Evolutionary conservation across 2,329 filamentous ascomycete species (phyloP), one percentile per base, ranked within the genome.

Genomic region (Falciphora oryzae): DNA sequence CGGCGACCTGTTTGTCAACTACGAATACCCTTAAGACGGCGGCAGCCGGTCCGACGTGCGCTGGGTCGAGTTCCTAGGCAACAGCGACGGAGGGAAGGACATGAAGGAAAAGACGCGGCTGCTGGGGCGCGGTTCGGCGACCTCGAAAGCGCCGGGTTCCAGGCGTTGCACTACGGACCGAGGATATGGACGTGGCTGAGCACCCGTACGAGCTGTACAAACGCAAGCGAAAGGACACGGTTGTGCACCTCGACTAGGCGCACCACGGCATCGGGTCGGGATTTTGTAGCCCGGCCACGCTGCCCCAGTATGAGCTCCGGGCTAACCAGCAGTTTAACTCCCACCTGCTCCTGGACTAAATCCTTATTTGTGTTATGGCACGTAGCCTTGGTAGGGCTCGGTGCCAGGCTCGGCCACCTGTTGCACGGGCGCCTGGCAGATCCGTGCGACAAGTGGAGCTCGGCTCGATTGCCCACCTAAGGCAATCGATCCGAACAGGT

Each of bases 1-100:
- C 1, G 81, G 84, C 60, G 77, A 81, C 1, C 76, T 91, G 0
- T 85, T 82, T 72, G 78, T 83, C 1, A 79, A 83, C 58, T 90
- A 89, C 70, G 88, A 91, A 67, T 87, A 85, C 64, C 89, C 88
- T 0, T 88, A 91, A 72, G 89, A 91, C 66, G 81, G 79, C 38
- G 85, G 86, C 0, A 90, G 90, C 72, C 79, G 85, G 25, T 87
- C 83, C 0, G 87, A 90, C 69, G 83, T 84, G 1, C 78, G 84
- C 2, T 89, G 85, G 83, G 79, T 89, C 4, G 78, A 80, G 72
- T 77, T 85, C 64, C 69, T 73, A 25, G 71, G 71, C 8, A 64
- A 68, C 27, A 71, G 70, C 7, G 66, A 73, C 1, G 69, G 72
- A 0, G 22, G 68, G 67, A 65, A 67, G 64, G 64, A 67, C 57